Base-by-base conservation (phyloP, 257 asterid genomes). In the Ophiorrhiza pumila region DNA sequence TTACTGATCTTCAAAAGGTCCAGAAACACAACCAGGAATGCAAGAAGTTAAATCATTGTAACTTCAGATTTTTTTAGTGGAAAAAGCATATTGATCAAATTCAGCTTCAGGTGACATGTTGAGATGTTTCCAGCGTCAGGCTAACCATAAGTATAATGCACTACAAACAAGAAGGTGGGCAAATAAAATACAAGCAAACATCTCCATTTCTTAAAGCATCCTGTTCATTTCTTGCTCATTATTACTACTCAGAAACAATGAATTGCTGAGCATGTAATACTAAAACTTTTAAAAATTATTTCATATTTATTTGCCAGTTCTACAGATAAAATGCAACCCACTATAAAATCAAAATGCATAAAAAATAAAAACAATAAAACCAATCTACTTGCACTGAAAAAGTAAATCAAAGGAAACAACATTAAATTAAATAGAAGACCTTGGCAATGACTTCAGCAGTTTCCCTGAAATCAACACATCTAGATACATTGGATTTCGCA, bases 381-480 rank as follows among this genome's bases (percentile, higher is more conserved):
- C 13, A 35, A 35, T 50, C 6, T 34, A 23, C n/a, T n/a, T 41
- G 31, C 49, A 7, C 1, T 41, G 20, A 9, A 20, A 0, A 43
- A 31, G 15, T 31, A 45, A 32, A 52, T 42, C 8, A 25, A 45
- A 7, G 35, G 39, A 13, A 34, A 49, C 49, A 34, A 47, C 10
- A 58, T 25, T 10, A 23, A 42, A 25, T 52, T 52, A 62, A 39
- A n/a, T n/a, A 69, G 15, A 50, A n/a, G 15, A 91, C 98, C 98
- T 94, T 94, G 34, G 98, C 98, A 79, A 91, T 91, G 80, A 87
- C 96, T 74, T 91, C 99, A 78, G 99, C 97, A 2, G 99, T 95
- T 85, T 95, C 99, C 78, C 81, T 92, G 81, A 94, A 94, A 85
- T 92, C 98, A 60, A 88, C 96, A 70, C 97, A 92, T 74, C 96